Conservation (phyloP, 352 stramenopile genomes). For the Saprolegnia diclina region DNA sequence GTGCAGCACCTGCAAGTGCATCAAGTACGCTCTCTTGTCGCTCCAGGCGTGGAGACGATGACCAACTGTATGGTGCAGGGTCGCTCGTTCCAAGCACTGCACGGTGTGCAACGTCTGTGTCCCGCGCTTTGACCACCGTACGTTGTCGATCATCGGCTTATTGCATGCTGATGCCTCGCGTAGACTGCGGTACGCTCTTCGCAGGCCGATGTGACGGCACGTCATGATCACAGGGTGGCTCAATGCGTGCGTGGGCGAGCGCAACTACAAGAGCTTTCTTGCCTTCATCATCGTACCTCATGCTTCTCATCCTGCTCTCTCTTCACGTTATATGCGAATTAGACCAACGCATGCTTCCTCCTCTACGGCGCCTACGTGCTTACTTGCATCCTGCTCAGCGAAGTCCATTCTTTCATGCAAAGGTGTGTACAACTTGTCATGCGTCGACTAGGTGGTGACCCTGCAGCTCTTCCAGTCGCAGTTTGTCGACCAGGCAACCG, state of each 20-base stretch:
- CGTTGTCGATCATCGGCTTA: conserved; percentile 7
- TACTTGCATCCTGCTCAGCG: conserved; percentile 37
- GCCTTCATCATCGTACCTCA: conserved; percentile 45
- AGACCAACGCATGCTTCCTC: conserved; percentile 51
- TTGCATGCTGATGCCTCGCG: neutral
- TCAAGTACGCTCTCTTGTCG: conserved; percentile 32
- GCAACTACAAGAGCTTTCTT: conserved; percentile 52
- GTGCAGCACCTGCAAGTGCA: conserved; percentile 45
- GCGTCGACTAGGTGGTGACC: conserved; percentile 27
- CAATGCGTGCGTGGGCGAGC: conserved; percentile 59
- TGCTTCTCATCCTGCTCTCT: neutral
- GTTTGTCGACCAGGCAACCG: conserved; percentile 43
- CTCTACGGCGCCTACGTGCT: conserved; percentile 50
- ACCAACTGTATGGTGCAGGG: conserved; percentile 26
- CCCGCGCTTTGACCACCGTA: conserved; percentile 60
- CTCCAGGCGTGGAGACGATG: neutral
- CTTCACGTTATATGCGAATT: neutral
- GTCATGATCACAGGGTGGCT: conserved; percentile 34
- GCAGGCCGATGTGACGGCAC: conserved; percentile 32
- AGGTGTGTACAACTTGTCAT: neutral
- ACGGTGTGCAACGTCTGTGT: conserved; percentile 57
- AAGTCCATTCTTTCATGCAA: conserved; percentile 22
- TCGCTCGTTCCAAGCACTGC: conserved; percentile 66
- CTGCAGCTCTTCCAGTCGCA: conserved; percentile 34
- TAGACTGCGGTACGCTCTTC: conserved; percentile 8